Evolutionary conservation across 2,329 filamentous ascomycete genomes (phyloP).

Genomic region (Aspergillus ustus): DNA sequence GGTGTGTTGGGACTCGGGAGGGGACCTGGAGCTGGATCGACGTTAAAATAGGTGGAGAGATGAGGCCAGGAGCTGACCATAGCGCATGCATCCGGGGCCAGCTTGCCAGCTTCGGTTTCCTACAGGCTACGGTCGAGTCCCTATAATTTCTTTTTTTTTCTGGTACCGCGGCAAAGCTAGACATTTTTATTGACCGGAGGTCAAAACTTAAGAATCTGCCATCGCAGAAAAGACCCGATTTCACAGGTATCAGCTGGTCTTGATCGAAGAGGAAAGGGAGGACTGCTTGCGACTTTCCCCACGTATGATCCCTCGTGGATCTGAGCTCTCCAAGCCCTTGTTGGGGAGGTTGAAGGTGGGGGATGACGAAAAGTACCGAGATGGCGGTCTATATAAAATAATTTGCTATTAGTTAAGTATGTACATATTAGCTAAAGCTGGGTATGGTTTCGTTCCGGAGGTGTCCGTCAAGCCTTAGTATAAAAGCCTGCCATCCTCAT

Average conservation of each 20-base stretch:
- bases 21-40: constrained; percentile 1
- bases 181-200: neutral
- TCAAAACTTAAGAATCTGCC: neutral
- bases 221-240: neutral
- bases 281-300: neutral
- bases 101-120: neutral
- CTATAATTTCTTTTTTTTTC: neutral
- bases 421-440: neutral
- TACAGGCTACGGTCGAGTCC: neutral
- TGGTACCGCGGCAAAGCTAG: neutral
- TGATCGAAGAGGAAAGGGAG: neutral
- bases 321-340: neutral
- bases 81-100: neutral
- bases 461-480: neutral
- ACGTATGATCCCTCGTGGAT: neutral
- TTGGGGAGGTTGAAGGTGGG: neutral
- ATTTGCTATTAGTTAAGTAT: no score
- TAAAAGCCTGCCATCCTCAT: neutral
- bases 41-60: neutral
- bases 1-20: neutral
- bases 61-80: neutral
- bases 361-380: neutral
- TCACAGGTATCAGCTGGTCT: neutral
- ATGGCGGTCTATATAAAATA: constrained; percentile 7
- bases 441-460: neutral